phyloP scores from a whole-genome alignment of 208 protist genomes.

The Strigomonas galati region DNA sequence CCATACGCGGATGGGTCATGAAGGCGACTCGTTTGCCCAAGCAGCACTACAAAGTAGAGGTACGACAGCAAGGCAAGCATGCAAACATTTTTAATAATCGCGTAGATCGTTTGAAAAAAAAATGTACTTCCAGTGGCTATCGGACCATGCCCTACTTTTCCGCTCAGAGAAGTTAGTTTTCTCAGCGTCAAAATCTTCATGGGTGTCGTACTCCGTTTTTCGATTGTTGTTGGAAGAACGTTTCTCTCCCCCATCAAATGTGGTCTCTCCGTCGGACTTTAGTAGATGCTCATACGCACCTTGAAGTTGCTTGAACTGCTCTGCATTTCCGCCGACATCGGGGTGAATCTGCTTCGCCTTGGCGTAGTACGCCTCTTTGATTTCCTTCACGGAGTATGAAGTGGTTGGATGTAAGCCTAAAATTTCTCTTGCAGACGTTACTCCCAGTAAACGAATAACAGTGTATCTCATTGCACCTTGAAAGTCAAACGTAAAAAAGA shows the following conservation, averaged over 20 bases:
- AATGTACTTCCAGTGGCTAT: neutral
- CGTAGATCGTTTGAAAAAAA: neutral
- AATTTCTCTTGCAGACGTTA: neutral
- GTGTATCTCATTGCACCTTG: neutral
- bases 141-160: neutral
- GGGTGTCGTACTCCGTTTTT: neutral
- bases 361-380: conserved; percentile 30
- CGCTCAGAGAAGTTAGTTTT: neutral
- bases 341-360: conserved; percentile 35
- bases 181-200: neutral
- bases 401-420: conserved; percentile 21
- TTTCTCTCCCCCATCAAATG: neutral
- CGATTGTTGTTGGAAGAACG: neutral
- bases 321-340: conserved; percentile 34
- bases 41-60: neutral
- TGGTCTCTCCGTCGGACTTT: neutral
- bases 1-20: neutral
- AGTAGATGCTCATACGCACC: conserved; percentile 30
- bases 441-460: neutral
- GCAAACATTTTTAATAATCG: neutral
- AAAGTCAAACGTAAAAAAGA: conserved; percentile 4
- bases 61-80: neutral
- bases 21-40: neutral
- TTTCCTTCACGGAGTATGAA: conserved; percentile 22
- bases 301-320: conserved; percentile 33